Evolutionary conservation across 495 filamentous ascomycete species (phyloP).

Genomic region (Aspergillus carlsbadensis): DNA sequence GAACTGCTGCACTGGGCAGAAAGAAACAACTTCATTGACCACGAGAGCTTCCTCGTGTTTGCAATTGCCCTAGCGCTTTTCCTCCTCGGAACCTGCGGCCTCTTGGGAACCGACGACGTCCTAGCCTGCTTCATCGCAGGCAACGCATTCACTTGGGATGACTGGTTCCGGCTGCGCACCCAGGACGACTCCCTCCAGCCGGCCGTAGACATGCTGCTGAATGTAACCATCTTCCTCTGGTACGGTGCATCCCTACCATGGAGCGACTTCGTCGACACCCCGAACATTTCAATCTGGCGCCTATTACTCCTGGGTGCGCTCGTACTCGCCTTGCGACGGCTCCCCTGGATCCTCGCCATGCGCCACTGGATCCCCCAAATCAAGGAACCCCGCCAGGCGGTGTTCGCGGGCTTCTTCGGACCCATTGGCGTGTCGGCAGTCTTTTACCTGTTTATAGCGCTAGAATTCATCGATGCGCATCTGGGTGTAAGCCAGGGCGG

Average conservation of each 20-base stretch:
- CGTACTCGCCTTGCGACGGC: constrained; percentile 76
- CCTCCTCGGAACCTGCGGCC: constrained; percentile 80
- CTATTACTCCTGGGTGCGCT: constrained; percentile 75
- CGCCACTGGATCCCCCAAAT: constrained; percentile 80
- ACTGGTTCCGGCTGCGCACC: constrained; percentile 90
- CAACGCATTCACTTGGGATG: constrained; percentile 87
- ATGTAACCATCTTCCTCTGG: constrained; percentile 87
- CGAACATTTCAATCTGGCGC: constrained; percentile 72
- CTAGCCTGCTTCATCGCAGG: constrained; percentile 93
- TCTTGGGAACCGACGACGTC: constrained; percentile 90
- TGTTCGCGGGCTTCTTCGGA: constrained; percentile 90
- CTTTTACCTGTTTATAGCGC: constrained; percentile 82
- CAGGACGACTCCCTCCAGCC: constrained; percentile 87
- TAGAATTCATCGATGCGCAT: constrained; percentile 60
- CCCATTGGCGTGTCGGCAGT: constrained; percentile 90
- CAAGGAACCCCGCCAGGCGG: constrained; percentile 66
- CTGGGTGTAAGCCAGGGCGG: no score
- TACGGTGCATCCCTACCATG: constrained; percentile 87
- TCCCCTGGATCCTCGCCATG: constrained; percentile 72
- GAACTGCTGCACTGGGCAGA: constrained; percentile 82
- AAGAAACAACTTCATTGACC: constrained; percentile 77
- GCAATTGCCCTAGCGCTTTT: constrained; percentile 82
- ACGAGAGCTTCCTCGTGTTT: constrained; percentile 89
- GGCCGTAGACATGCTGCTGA: constrained; percentile 85
- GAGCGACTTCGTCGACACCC: constrained; percentile 64